A percentile compares a stretch with the other conserved stretches of the same genome.
Evolutionary conservation across 306 rosid species (phyloP).

Genomic region (Dryas octopetala): DNA sequence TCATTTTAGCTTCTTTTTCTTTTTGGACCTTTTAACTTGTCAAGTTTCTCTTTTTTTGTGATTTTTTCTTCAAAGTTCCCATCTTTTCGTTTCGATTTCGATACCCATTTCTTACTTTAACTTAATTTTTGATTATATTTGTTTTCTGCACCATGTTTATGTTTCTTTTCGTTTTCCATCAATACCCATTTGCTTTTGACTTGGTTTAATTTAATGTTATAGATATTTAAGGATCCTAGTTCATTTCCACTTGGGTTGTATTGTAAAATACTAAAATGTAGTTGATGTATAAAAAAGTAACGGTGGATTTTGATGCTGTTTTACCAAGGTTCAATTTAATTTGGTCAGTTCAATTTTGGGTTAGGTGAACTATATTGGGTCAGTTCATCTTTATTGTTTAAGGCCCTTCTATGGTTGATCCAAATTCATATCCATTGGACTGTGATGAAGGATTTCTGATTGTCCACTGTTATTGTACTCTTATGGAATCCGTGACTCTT

Average conservation of each 20-base stretch:
- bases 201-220: neutral
- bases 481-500: constrained; percentile 43
- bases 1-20: neutral
- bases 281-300: constrained; percentile 14
- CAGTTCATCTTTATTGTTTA: constrained; percentile 19
- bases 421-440: constrained; percentile 33
- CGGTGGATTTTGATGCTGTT: constrained; percentile 23
- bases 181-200: neutral
- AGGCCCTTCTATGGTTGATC: constrained; percentile 15
- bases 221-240: constrained; percentile 7
- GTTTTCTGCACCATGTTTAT: neutral
- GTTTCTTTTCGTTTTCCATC: neutral
- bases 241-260: constrained; percentile 21
- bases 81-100: neutral
- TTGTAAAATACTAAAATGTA: neutral
- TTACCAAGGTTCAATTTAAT: constrained; percentile 9
- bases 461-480: constrained; percentile 36
- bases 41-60: neutral
- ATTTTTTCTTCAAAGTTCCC: neutral
- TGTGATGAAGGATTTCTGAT: constrained; percentile 32
- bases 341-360: constrained; percentile 16
- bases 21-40: neutral
- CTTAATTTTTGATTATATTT: neutral
- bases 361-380: constrained; percentile 21
- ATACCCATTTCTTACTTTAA: neutral